phyloP scores from a whole-genome alignment of 345 rosid species.

The Leavenworthia alabamica region DNA sequence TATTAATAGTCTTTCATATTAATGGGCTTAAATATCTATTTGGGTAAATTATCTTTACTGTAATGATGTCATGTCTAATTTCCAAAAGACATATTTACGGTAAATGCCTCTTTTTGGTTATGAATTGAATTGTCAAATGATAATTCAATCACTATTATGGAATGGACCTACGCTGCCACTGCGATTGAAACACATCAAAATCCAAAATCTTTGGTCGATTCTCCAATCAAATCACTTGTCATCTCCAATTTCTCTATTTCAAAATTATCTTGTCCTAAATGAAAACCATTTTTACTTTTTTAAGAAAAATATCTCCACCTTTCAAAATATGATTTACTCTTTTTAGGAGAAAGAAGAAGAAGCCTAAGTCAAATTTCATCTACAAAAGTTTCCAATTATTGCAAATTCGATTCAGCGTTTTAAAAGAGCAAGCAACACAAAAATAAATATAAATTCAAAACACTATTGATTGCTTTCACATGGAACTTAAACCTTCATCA shows the following conservation, averaged over 20 bases:
- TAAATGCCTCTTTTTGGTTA: neutral
- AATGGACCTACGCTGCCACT: constrained; percentile 11
- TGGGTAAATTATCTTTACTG: neutral
- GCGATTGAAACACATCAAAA: constrained; percentile 15
- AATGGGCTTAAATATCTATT: neutral
- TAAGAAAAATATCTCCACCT: neutral
- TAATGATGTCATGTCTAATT: neutral
- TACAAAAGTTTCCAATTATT: neutral
- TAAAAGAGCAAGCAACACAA: neutral
- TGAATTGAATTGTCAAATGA: neutral
- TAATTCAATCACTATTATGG: constrained; percentile 13
- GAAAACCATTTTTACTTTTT: neutral
- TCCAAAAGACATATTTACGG: neutral
- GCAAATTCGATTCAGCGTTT: neutral
- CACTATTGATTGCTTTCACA: constrained; percentile 3
- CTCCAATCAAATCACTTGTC: constrained; percentile 21
- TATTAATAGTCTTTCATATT: neutral
- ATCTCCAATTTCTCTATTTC: constrained; percentile 8
- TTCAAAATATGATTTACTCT: neutral
- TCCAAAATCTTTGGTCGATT: constrained; percentile 14
- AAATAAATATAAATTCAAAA: constrained; percentile 4
- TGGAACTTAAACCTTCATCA: neutral
- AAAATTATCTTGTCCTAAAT: constrained; percentile 14
- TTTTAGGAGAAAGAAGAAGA: neutral
- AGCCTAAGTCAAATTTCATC: constrained; percentile 2